Conservation (phyloP, 2,329 filamentous ascomycete genomes). For the Bisporella sp. region DNA sequence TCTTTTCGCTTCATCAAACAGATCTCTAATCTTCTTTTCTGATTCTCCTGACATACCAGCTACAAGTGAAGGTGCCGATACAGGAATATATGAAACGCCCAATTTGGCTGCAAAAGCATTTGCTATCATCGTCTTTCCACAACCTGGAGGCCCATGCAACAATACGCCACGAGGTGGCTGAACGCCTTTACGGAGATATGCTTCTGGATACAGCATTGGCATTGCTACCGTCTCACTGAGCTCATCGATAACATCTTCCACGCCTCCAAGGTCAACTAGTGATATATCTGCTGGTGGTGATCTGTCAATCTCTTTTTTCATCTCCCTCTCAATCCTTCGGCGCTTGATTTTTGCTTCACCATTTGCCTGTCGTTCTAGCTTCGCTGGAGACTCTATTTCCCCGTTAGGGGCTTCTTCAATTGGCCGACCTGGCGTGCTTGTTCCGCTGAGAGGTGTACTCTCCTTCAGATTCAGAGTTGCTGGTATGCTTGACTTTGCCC, state of each 20-base stretch:
- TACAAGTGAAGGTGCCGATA: slow-evolving; percentile 75
- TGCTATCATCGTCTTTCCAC: slow-evolving; percentile 79
- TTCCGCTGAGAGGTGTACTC: slow-evolving; percentile 13
- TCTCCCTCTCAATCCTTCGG: slow-evolving; percentile 44
- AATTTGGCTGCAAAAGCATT: slow-evolving; percentile 72
- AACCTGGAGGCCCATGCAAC: slow-evolving; percentile 77
- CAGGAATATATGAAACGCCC: slow-evolving; percentile 70
- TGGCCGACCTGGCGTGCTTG: slow-evolving; percentile 14
- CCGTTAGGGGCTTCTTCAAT: slow-evolving; percentile 18
- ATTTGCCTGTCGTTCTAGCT: slow-evolving; percentile 48
- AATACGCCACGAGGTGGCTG: slow-evolving; percentile 69
- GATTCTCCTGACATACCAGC: slow-evolving; percentile 86
- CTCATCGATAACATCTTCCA: slow-evolving; percentile 64
- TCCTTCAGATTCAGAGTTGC: slow-evolving; percentile 15
- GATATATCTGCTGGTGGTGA: slow-evolving; percentile 60
- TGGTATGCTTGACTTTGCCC: slow-evolving; percentile 35
- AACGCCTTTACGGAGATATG: slow-evolving; percentile 58
- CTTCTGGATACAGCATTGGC: slow-evolving; percentile 61
- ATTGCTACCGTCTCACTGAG: slow-evolving; percentile 66
- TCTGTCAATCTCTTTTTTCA: slow-evolving; percentile 47
- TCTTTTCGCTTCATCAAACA: slow-evolving; percentile 81
- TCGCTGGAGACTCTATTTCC: slow-evolving; percentile 20
- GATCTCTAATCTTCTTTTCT: slow-evolving; percentile 76
- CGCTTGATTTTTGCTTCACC: slow-evolving; percentile 63
- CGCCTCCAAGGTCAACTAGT: slow-evolving; percentile 67